Evolutionary conservation across 352 stramenopile genomes (phyloP).

Genomic region (Globisporangium camurandrum): DNA sequence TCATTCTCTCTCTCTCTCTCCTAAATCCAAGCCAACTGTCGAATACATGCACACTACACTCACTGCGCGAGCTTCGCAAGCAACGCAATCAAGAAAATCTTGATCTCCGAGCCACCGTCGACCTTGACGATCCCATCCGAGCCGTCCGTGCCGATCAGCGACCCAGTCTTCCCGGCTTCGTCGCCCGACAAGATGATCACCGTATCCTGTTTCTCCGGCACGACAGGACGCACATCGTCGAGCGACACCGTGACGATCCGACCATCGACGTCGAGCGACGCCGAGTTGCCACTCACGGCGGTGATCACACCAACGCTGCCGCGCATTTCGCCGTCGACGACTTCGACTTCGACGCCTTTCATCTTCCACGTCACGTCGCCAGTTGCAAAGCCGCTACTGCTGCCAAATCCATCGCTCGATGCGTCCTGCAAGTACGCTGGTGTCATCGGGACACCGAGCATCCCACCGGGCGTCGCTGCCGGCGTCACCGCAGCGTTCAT

Average conservation of each 20-base stretch:
- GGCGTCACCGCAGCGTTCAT: constrained; percentile 61
- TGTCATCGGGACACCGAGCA: constrained; percentile 64
- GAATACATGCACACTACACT: too few species aligned
- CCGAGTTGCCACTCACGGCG: constrained; percentile 60
- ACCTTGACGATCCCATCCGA: constrained; percentile 87
- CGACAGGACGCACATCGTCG: constrained; percentile 63
- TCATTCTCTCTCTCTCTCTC: constrained; percentile 1
- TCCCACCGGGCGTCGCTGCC: constrained; percentile 55
- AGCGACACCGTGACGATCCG: constrained; percentile 57
- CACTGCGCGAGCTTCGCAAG: constrained; percentile 82
- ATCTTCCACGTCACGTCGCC: constrained; percentile 85
- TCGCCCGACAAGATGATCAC: constrained; percentile 84
- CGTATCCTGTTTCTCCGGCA: constrained; percentile 83
- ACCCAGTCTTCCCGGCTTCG: constrained; percentile 77
- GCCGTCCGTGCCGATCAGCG: constrained; percentile 80
- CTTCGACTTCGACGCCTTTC: constrained; percentile 81
- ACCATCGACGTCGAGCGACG: constrained; percentile 75
- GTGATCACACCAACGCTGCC: constrained; percentile 71
- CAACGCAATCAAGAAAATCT: constrained; percentile 80
- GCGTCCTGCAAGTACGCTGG: constrained; percentile 54
- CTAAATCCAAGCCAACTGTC: too few species aligned
- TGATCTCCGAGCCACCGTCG: constrained; percentile 83
- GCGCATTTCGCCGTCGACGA: constrained; percentile 54
- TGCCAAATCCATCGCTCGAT: constrained; percentile 36
- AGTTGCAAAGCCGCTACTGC: constrained; percentile 20